These are phyloP conservation scores for Fusarium phyllophilum DNA, from an alignment of 2,329 filamentous ascomycete species.

Conservation along the genomic window DNA sequence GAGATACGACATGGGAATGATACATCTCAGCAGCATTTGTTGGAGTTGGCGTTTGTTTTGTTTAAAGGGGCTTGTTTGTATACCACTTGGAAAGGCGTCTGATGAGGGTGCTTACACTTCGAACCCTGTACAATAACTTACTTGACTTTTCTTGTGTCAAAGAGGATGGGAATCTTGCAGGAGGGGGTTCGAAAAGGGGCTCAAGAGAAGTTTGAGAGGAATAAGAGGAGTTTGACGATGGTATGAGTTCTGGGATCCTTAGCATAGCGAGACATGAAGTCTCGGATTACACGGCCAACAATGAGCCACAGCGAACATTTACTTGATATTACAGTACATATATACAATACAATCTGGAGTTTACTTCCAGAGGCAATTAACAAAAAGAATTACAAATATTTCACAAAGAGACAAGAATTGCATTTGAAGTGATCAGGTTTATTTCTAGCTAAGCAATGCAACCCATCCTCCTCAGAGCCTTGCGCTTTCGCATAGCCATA, in stretches of 20 bases:
- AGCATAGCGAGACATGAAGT: constrained; percentile 26
- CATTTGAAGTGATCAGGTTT: constrained; percentile 9
- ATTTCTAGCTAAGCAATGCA: constrained; percentile 12
- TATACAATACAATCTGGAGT: background rate
- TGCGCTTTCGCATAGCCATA: background rate
- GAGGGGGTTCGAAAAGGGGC: background rate
- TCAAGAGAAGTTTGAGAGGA: constrained; percentile 9
- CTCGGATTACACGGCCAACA: constrained; percentile 31
- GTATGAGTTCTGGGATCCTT: constrained; percentile 13
- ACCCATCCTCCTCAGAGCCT: background rate
- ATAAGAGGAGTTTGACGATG: constrained; percentile 4
- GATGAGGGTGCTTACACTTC: constrained; percentile 7
- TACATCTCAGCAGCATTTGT: constrained; percentile 31
- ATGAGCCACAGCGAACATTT: constrained; percentile 37
- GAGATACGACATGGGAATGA: constrained; percentile 5
- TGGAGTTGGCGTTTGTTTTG: constrained; percentile 37
- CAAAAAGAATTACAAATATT: background rate
- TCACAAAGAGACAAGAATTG: background rate
- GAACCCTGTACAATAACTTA: constrained; percentile 39
- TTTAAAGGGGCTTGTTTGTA: constrained; percentile 12
- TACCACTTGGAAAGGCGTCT: constrained; percentile 41
- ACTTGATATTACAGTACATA: constrained; percentile 16
- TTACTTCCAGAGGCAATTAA: background rate
- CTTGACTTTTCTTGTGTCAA: constrained; percentile 14
- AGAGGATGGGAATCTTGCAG: constrained; percentile 19